Evolutionary conservation across 371 early-diverging fungal genomes (phyloP).

Genomic region (Syncephalastrum contaminatum): DNA sequence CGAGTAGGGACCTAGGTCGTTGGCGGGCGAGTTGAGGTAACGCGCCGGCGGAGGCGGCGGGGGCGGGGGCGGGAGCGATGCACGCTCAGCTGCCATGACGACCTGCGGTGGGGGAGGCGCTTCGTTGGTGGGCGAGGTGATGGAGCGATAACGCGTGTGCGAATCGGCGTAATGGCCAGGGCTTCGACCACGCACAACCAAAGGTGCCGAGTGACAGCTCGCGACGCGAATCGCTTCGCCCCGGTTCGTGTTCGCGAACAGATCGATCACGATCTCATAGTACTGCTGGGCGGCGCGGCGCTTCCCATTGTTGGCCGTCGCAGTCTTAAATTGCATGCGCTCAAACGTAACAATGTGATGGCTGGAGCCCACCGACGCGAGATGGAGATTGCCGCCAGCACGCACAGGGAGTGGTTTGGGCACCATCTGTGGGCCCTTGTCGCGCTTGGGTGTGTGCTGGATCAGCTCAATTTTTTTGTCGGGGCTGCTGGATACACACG

Average conservation of each 20-base stretch:
- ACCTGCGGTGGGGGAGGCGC: conserved; percentile 21
- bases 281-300: conserved; percentile 85
- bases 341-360: conserved; percentile 71
- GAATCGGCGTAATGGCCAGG: conserved; percentile 83
- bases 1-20: conserved; percentile 30
- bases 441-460: conserved; percentile 89
- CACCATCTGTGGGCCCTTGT: conserved; percentile 80
- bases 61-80: conserved; percentile 9
- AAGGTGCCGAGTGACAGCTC: conserved; percentile 59
- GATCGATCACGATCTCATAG: conserved; percentile 63
- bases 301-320: conserved; percentile 88
- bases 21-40: conserved; percentile 27
- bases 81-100: too few relatives aligned
- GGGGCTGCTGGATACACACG: conserved; percentile 51
- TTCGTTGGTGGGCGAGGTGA: conserved; percentile 13
- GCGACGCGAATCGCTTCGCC: conserved; percentile 56
- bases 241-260: conserved; percentile 56
- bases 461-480: conserved; percentile 74
- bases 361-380: conserved; percentile 30
- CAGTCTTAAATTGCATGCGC: conserved; percentile 90
- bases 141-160: conserved; percentile 29
- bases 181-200: conserved; percentile 86
- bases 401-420: conserved; percentile 61
- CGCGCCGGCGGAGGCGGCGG: conserved; percentile 9
- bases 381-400: conserved; percentile 50